Evolutionary conservation across 2,329 filamentous ascomycete genomes (phyloP), one percentile per base, ranked within the genome.

Genomic region (Byssoonygena ceratinophila): DNA sequence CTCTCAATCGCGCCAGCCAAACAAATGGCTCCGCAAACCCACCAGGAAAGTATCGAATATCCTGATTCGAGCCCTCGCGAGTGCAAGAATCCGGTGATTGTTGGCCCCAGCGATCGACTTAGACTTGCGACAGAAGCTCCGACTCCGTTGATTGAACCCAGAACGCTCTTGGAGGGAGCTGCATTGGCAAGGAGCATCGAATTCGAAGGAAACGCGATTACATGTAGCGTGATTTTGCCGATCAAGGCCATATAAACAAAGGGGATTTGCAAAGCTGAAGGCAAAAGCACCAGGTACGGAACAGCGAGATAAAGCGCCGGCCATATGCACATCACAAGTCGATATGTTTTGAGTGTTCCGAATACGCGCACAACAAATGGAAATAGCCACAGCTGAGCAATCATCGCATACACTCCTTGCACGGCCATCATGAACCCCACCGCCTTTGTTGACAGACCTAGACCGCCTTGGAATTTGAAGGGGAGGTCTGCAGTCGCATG

Each of bases 151-250:
- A 98, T 85, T 0, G 86, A 90, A 2, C 92, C 92, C 1, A 97
- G 80, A 1, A 94, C 85, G 46, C 87, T 79, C 52, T 85, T 84
- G 6, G 84, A 90, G 0, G 89, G 87, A 0, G 90, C 86, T 14
- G 88, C 84, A 67, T 97, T 94, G 55, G 88, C 86, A 27, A 95
- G 78, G 53, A 98, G 80, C 54, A 97, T 94, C 9, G 85, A 84
- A 59, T 90, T 89, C 61, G 85, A 87, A 9, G 92, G 92, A 68
- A 95, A 97, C 0, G 90, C 84, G 69, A 96, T 83, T 43, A 88
- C 90, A 60, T 91, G 83, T 61, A 92, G 89, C 0, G 88, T 94
- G 65, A 94, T 94, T 70, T 96, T 97, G 83, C 86, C 88, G 59
- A 94, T 78, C 9, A 97, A 77, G 22, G 91, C 75, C 6, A 82